Percentiles rank a stretch among this genome's conserved stretches.
Evolutionary conservation across 139 green algal species (phyloP).

Genomic region (Chlamydomonas sphaeroides): DNA sequence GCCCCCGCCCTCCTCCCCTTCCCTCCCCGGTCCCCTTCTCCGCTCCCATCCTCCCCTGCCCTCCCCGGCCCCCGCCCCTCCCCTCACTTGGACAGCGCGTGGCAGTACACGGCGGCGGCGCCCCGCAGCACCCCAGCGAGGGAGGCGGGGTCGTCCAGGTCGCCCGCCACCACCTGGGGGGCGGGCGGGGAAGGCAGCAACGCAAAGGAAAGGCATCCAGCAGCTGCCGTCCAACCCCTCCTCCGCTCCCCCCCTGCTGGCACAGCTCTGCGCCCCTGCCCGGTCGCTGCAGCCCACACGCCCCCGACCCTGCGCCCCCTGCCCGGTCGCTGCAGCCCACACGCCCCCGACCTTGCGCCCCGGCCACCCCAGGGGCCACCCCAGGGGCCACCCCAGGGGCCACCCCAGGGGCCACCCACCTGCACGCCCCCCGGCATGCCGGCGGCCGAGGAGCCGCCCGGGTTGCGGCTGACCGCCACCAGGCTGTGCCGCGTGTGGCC

Average conservation of each 20-base stretch:
- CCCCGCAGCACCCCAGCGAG: conserved; percentile 27
- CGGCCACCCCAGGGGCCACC: no score
- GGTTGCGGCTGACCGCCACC: conserved; percentile 41
- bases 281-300: not conserved
- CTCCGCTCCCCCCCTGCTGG: no score
- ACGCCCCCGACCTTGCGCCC: no score
- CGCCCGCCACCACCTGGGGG: conserved; percentile 9
- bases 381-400: no score
- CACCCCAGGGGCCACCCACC: no score
- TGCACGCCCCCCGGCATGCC: conserved; percentile 16
- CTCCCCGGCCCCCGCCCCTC: no score
- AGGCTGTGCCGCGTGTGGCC: conserved; percentile 1
- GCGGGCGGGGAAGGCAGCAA: not conserved
- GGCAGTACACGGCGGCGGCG: conserved; percentile 49
- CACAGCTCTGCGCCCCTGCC: not conserved
- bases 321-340: not conserved
- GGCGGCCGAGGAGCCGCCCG: conserved; percentile 6
- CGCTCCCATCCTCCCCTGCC: no score
- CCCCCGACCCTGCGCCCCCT: no score
- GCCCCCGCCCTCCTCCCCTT: no score
- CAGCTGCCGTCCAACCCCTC: no score
- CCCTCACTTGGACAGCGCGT: conserved; percentile 50
- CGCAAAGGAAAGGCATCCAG: not conserved
- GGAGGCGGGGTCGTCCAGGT: conserved; percentile 43
- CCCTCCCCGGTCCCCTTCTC: no score